Evolutionary conservation across 1,284 basidiomycete species (phyloP).

Genomic region (Schizopora paradoxa): DNA sequence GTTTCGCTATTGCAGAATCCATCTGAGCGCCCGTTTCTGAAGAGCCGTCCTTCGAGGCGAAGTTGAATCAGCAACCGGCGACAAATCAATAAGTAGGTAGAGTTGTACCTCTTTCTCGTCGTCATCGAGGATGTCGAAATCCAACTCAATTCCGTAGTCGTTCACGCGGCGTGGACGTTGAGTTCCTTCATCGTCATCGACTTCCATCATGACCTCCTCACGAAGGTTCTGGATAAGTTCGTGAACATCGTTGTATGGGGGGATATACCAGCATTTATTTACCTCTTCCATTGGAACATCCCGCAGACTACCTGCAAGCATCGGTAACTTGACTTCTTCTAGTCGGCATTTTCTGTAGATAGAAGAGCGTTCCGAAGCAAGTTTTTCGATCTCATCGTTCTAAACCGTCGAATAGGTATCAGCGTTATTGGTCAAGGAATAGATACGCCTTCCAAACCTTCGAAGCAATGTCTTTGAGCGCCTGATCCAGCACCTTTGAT

Average conservation of each 20-base stretch:
- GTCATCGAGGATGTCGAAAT: conserved; percentile 78
- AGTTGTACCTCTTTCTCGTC: conserved; percentile 75
- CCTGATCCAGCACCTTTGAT: conserved; percentile 75
- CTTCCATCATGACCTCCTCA: conserved; percentile 85
- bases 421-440: conserved; percentile 12
- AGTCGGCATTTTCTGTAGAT: conserved; percentile 91
- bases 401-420: conserved; percentile 30
- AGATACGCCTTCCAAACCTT: conserved; percentile 43
- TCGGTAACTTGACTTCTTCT: conserved; percentile 86
- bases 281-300: conserved; percentile 95
- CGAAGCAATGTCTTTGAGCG: conserved; percentile 83
- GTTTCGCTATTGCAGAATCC: conserved; percentile 70
- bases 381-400: conserved; percentile 93
- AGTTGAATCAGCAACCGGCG: conserved; percentile 3
- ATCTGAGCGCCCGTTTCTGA: conserved; percentile 68
- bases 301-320: conserved; percentile 71
- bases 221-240: conserved; percentile 55
- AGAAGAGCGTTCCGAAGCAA: conserved; percentile 79
- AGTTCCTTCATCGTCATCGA: conserved; percentile 78
- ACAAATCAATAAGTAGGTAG: not conserved
- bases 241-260: not conserved
- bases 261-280: conserved; percentile 16
- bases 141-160: conserved; percentile 88
- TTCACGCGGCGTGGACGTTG: conserved; percentile 67
- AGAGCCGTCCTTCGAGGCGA: conserved; percentile 48